Conservation (phyloP, 768 basidiomycete genomes). For the Pisolithus albus region DNA sequence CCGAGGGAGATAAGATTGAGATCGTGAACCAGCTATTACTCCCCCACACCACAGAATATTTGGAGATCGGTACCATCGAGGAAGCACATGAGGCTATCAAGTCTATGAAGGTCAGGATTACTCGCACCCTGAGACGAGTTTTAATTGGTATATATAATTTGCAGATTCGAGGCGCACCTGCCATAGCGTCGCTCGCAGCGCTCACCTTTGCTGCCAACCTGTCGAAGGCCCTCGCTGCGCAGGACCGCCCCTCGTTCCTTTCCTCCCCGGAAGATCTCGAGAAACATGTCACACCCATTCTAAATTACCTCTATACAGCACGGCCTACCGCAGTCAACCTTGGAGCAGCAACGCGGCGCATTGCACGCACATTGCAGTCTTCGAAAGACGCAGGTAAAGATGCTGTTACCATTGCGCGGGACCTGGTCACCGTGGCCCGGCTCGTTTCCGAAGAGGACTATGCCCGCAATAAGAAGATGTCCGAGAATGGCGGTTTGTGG, state of each 20-base stretch:
- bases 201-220: constrained; percentile 68
- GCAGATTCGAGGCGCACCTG: constrained; percentile 86
- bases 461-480: constrained; percentile 80
- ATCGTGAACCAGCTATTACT: constrained; percentile 89
- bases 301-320: constrained; percentile 74
- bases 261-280: constrained; percentile 45
- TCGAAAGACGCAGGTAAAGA: constrained; percentile 34
- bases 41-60: constrained; percentile 65
- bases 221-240: constrained; percentile 40
- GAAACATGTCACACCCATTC: constrained; percentile 47
- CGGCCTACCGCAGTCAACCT: constrained; percentile 98
- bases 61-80: constrained; percentile 63
- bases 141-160: too few relatives aligned
- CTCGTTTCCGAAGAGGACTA: constrained; percentile 83
- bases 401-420: constrained; percentile 42
- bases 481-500: constrained; percentile 83
- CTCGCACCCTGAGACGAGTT: not conserved
- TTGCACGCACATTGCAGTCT: constrained; percentile 44
- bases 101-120: constrained; percentile 76
- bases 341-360: constrained; percentile 72
- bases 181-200: constrained; percentile 88
- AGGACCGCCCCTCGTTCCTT: constrained; percentile 49
- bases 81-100: constrained; percentile 93
- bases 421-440: constrained; percentile 64
- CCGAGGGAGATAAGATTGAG: constrained; percentile 52